Base-by-base conservation (phyloP, 495 filamentous ascomycete genomes). In the Penicillium lividum region DNA sequence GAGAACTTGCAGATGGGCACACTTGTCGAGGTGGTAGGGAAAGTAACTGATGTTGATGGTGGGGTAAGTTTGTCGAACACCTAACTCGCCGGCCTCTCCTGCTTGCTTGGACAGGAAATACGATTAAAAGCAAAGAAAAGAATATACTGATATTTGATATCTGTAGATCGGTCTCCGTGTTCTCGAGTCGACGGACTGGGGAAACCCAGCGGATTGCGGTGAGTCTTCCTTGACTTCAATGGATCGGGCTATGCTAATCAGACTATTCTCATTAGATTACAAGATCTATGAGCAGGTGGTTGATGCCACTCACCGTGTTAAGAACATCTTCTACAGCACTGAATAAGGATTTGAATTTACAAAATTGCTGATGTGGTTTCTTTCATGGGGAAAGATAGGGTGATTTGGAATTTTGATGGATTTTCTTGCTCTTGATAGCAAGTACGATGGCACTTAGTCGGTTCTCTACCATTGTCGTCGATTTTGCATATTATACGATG, bases 1-100 rank as follows among this genome's bases (percentile, higher is more conserved):
- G 82, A 84, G 33, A 90, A 96, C 70, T 75, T 98, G 40, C 79
- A 84, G 51, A 80, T 90, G 68, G 87, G 89, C 51, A 91, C 90
- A 70, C 83, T 89, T 45, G 86, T 89, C 16, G 95, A 98, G 75
- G 75, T 98, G 58, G 87, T 98, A 43, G 95, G 92, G 53, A 97
- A 94, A 73, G 93, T 98, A 54, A 86, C 92, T 57, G 72, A 78
- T 64, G 53, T 78, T 29, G 74, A 77, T 33, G 68, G 65, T 31
- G 74, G 73, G 65, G 72, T 75, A 56, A 48, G 61, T 68, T 25
- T 4, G 9, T 4, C 27, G 18, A 30, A 4, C 27, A 10, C 43
- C 7, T 27, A 2, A 3, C 11, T 46, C 16, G 31, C 15, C 9
- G 15, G 13, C 38, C 11, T 18, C 43, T 18, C 16, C 33, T 49